Evolutionary conservation across 805 yeast genomes (phyloP).

Genomic region (Cyberlindnera subsufficiens): DNA sequence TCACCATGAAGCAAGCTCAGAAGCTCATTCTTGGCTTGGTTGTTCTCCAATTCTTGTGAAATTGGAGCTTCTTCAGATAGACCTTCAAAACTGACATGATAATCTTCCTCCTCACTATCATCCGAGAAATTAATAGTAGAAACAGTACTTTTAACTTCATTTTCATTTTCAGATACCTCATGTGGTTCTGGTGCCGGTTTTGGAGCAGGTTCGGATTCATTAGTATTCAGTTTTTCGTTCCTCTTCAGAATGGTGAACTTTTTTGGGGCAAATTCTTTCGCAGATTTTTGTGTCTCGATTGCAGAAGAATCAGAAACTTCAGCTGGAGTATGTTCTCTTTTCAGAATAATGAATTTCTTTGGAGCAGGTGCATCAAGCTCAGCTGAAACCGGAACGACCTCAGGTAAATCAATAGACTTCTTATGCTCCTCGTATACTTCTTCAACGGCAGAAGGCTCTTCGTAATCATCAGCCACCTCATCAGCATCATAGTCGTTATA

Average conservation of each 20-base stretch:
- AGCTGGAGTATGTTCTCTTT: not conserved
- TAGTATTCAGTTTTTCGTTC: slow-evolving; percentile 23
- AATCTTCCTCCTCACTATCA: slow-evolving; percentile 8
- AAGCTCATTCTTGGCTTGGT: slow-evolving; percentile 7
- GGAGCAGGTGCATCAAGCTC: not conserved
- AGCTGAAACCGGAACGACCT: too few species aligned
- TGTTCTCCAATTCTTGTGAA: slow-evolving; percentile 16
- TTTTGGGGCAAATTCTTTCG: slow-evolving; percentile 17
- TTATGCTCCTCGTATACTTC: slow-evolving; percentile 15
- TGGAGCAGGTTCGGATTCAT: not conserved
- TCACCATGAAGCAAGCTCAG: slow-evolving; percentile 8
- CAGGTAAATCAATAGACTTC: not conserved
- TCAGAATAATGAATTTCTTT: not conserved
- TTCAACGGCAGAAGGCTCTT: slow-evolving; percentile 22
- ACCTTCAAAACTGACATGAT: slow-evolving; percentile 2
- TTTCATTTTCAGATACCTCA: slow-evolving; percentile 1
- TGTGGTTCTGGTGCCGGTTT: not conserved
- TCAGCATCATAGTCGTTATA: not conserved
- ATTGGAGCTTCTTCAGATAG: slow-evolving; percentile 1
- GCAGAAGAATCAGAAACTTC: too few species aligned
- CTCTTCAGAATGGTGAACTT: slow-evolving; percentile 31
- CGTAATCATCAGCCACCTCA: not conserved
- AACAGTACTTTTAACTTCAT: slow-evolving; percentile 8
- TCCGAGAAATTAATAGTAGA: slow-evolving; percentile 19
- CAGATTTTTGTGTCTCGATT: not conserved